A percentile compares a stretch with the other conserved stretches of the same genome.
Conservation (phyloP, 2,329 filamentous ascomycete genomes). For the Colletotrichum simmondsii region DNA sequence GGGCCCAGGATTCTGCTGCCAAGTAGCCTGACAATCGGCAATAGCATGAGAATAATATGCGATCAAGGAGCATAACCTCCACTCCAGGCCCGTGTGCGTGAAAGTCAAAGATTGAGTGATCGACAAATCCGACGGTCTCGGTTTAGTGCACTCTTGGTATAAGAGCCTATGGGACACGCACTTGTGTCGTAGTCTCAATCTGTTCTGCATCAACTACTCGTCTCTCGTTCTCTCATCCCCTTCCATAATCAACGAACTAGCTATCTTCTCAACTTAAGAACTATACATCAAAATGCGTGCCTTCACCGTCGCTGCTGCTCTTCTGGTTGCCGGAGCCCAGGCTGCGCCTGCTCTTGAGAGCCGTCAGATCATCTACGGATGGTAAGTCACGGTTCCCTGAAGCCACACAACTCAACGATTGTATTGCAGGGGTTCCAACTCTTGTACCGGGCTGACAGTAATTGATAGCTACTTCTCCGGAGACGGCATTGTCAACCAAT, state of each 20-base stretch:
- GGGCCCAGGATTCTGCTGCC: neutral
- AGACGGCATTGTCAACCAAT: constrained; percentile 5
- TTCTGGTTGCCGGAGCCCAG: constrained; percentile 9
- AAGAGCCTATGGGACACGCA: neutral
- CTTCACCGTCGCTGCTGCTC: neutral
- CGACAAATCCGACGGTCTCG: neutral
- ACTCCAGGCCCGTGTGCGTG: neutral
- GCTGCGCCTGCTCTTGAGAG: constrained; percentile 12
- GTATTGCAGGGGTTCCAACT: neutral
- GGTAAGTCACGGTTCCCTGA: neutral
- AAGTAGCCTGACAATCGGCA: neutral
- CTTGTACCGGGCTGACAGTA: neutral
- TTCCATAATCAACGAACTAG: no score
- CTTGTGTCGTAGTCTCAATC: accelerated
- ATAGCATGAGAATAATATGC: neutral
- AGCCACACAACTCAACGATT: neutral
- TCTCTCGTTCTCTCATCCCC: neutral
- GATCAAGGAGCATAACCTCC: neutral
- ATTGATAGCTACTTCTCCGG: constrained; percentile 9
- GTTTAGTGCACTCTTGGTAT: neutral
- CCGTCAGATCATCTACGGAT: constrained; percentile 26
- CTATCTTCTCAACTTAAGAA: neutral
- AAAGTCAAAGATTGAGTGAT: neutral
- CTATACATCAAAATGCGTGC: constrained; percentile 6
- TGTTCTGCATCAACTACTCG: neutral